These are phyloP conservation scores for Coccomyxa subellipsoidea DNA, from an alignment of 163 green algal species.

Conservation along the genomic window DNA sequence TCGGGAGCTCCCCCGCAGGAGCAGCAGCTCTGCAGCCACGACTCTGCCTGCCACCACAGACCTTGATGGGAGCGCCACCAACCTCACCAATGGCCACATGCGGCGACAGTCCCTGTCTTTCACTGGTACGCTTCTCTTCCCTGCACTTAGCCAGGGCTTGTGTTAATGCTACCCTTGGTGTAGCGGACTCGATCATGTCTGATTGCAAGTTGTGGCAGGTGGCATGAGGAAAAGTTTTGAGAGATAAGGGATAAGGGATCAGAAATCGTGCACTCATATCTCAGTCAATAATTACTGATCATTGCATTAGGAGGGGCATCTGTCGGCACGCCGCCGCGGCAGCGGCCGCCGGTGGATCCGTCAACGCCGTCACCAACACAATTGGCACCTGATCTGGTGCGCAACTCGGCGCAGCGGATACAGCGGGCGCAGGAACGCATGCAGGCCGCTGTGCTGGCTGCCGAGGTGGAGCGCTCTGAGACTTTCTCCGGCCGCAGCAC, in stretches of 20 bases:
- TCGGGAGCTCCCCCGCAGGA: background rate
- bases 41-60: background rate
- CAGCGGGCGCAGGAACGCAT: background rate
- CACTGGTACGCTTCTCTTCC: background rate
- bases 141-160: too few species aligned
- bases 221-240: too few species aligned
- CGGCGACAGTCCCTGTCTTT: background rate
- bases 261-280: too few species aligned
- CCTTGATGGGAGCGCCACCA: background rate
- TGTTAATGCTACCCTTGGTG: too few species aligned
- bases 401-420: background rate
- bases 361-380: background rate
- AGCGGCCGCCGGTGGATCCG: background rate
- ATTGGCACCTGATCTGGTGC: background rate
- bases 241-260: too few species aligned
- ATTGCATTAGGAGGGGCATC: background rate
- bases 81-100: background rate
- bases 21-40: background rate
- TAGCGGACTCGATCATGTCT: too few species aligned
- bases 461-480: constrained; percentile 4
- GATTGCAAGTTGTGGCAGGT: too few species aligned
- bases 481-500: constrained; percentile 7
- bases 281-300: background rate
- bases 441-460: background rate
- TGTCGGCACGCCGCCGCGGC: background rate